A percentile compares a stretch with the other conserved stretches of the same genome.
These are phyloP conservation scores for Citrullus mucosospermus DNA, from an alignment of 306 rosid species.

Conservation along the genomic window DNA sequence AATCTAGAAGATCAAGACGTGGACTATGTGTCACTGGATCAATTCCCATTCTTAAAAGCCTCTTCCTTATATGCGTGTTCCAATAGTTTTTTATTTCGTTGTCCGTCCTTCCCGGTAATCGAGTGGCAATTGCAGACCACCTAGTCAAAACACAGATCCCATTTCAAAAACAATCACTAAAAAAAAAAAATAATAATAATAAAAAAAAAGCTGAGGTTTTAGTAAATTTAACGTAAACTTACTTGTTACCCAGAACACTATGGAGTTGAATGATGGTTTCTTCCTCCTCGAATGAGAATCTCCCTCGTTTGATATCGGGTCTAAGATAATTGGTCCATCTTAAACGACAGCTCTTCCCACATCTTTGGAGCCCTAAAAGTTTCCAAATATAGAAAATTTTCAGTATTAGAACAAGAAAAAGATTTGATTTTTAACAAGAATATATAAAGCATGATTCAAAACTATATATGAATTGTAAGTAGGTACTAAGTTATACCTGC, in stretches of 20 bases:
- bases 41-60: slow-evolving; percentile 87
- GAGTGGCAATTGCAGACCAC: slow-evolving; percentile 90
- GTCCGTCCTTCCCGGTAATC: slow-evolving; percentile 87
- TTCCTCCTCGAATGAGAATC: slow-evolving; percentile 85
- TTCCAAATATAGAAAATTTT: background rate
- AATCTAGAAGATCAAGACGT: slow-evolving; percentile 62
- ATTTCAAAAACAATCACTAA: background rate
- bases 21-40: slow-evolving; percentile 90
- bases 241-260: slow-evolving; percentile 84
- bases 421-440: background rate
- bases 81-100: slow-evolving; percentile 92
- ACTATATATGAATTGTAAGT: too few species aligned
- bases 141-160: slow-evolving; percentile 11
- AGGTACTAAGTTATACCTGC: slow-evolving; percentile 37
- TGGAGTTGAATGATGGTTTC: slow-evolving; percentile 91
- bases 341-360: slow-evolving; percentile 96
- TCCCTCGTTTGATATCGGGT: slow-evolving; percentile 87
- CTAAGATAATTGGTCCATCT: slow-evolving; percentile 96
- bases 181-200: too few species aligned
- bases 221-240: background rate
- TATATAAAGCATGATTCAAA: background rate
- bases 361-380: slow-evolving; percentile 65
- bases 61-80: slow-evolving; percentile 90
- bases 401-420: background rate
- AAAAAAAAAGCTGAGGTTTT: background rate